These are phyloP conservation scores for Sordaria brevicollis DNA, from an alignment of 495 filamentous ascomycete genomes.

Conservation along the genomic window DNA sequence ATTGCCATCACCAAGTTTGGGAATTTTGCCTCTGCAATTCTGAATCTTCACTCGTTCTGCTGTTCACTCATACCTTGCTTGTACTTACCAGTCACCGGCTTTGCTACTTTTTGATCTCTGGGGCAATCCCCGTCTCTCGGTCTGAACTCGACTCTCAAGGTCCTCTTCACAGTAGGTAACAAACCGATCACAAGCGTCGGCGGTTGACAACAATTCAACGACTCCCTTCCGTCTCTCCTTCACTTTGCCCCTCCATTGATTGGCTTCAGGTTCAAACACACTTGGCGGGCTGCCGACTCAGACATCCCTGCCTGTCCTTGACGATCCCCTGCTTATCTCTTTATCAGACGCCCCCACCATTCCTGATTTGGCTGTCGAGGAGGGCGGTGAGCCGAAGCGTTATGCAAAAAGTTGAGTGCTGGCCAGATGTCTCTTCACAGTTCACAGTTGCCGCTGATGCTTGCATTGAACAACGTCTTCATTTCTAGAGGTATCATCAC, in stretches of 20 bases:
- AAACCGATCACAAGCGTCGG: not conserved
- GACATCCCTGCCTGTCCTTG: slow-evolving; percentile 9
- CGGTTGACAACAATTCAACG: not conserved
- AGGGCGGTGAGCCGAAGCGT: slow-evolving; percentile 18
- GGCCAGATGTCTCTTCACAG: no score
- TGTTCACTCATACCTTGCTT: not conserved
- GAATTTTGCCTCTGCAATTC: not conserved
- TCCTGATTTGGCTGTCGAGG: slow-evolving; percentile 5
- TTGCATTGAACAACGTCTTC: not conserved
- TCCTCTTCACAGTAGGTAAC: not conserved
- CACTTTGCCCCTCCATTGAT: slow-evolving; percentile 15
- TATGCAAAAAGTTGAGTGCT: slow-evolving; percentile 9
- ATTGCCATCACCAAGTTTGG: not conserved
- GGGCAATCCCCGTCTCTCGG: not conserved
- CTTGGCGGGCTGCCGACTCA: slow-evolving; percentile 6
- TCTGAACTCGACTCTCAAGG: not conserved
- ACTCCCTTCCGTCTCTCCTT: not conserved
- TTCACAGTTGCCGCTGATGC: not conserved
- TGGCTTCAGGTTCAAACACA: slow-evolving; percentile 4
- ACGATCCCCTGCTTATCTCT: slow-evolving; percentile 22
- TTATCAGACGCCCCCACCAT: slow-evolving; percentile 13
- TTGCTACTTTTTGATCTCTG: not conserved
- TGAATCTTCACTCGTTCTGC: not conserved
- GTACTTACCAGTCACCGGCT: not conserved
- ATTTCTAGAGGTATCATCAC: not conserved